These are phyloP conservation scores for Neoarthrinium moseri DNA, from an alignment of 2,329 filamentous ascomycete species.

Conservation along the genomic window DNA sequence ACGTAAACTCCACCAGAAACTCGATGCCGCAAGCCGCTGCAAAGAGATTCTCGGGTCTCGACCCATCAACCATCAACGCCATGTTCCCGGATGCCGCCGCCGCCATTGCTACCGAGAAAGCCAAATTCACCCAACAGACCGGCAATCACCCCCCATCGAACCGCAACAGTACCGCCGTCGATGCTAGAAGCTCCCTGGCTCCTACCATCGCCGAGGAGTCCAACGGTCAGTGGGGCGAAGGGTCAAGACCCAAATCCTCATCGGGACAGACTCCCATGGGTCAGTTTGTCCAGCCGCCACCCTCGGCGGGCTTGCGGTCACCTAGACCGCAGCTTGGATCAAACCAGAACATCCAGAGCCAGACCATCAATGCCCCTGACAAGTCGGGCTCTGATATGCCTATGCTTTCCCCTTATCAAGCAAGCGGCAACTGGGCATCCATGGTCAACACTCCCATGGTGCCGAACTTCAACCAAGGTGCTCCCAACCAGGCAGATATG, in stretches of 20 bases:
- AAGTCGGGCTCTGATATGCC: slow-evolving; percentile 70
- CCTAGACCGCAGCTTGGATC: slow-evolving; percentile 68
- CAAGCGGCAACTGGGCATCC: slow-evolving; percentile 94
- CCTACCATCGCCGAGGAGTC: slow-evolving; percentile 72
- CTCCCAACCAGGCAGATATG: slow-evolving; percentile 84
- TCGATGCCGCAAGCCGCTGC: slow-evolving; percentile 77
- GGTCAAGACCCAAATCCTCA: slow-evolving; percentile 72
- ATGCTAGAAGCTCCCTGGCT: slow-evolving; percentile 71
- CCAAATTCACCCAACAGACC: slow-evolving; percentile 93
- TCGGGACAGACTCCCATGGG: slow-evolving; percentile 85
- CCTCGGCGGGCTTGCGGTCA: slow-evolving; percentile 75
- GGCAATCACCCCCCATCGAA: slow-evolving; percentile 88
- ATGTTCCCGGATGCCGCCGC: slow-evolving; percentile 99
- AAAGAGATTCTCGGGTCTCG: slow-evolving; percentile 93
- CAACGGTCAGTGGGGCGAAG: slow-evolving; percentile 69
- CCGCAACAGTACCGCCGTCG: slow-evolving; percentile 82
- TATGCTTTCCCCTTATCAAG: slow-evolving; percentile 78
- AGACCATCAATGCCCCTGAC: slow-evolving; percentile 74
- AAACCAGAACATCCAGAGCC: slow-evolving; percentile 75
- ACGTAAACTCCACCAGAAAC: slow-evolving; percentile 81
- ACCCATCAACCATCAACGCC: slow-evolving; percentile 89
- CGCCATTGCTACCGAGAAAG: slow-evolving; percentile 97
- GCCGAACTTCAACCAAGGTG: slow-evolving; percentile 71
- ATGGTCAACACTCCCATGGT: slow-evolving; percentile 99
- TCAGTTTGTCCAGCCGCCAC: slow-evolving; percentile 84